Evolutionary conservation across 306 rosid genomes (phyloP).

Genomic region (Castanopsis chinensis): DNA sequence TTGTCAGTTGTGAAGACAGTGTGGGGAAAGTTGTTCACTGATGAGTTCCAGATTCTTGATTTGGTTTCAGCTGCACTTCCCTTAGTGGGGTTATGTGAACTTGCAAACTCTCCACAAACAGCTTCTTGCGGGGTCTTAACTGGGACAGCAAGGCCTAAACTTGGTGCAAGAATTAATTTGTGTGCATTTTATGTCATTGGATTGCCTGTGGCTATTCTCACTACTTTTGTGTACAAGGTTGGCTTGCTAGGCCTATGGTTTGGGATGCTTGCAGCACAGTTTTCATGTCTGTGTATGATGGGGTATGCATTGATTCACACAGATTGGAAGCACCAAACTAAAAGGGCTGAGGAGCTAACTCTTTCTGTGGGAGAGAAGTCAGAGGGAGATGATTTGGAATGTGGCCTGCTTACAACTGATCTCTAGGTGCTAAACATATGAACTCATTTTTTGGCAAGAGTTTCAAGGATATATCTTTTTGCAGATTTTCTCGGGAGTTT

Average conservation of each 20-base stretch:
- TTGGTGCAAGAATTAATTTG: conserved; percentile 81
- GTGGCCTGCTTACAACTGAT: conserved; percentile 41
- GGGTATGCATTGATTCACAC: conserved; percentile 50
- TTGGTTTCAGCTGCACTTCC: conserved; percentile 60
- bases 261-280: conserved; percentile 80
- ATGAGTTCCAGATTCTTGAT: conserved; percentile 61
- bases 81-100: conserved; percentile 72
- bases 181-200: conserved; percentile 80
- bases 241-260: conserved; percentile 80
- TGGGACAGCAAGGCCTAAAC: conserved; percentile 72
- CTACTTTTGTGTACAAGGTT: conserved; percentile 38
- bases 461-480: neutral
- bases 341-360: conserved; percentile 58
- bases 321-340: conserved; percentile 74
- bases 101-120: conserved; percentile 79
- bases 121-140: conserved; percentile 73
- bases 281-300: conserved; percentile 74
- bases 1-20: conserved; percentile 35
- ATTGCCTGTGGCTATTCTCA: conserved; percentile 59
- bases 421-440: conserved; percentile 14
- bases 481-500: no score
- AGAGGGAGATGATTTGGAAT: conserved; percentile 44
- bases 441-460: neutral
- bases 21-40: conserved; percentile 68
- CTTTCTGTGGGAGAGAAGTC: conserved; percentile 7